phyloP scores from a whole-genome alignment of 108 stramenopile species.

The Pseudonitzschia multiseries region DNA sequence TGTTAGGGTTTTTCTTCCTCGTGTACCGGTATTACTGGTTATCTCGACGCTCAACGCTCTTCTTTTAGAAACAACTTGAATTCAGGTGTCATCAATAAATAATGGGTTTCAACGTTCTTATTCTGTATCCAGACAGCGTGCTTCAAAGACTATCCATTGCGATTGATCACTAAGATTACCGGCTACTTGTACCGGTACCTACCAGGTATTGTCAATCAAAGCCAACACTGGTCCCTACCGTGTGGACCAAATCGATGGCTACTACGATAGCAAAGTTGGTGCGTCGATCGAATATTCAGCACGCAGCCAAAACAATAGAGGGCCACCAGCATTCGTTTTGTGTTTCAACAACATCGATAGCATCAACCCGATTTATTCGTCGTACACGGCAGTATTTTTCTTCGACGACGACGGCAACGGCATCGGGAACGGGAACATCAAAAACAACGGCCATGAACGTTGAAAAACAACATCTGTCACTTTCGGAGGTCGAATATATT shows the following conservation, averaged over 20 bases:
- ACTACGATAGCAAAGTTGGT: background rate
- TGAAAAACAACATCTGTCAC: background rate
- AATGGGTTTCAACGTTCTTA: too few relatives aligned
- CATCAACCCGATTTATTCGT: background rate
- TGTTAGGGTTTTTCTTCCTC: too few relatives aligned
- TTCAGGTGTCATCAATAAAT: too few relatives aligned
- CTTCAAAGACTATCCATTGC: too few relatives aligned
- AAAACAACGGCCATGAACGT: background rate
- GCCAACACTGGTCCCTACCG: too few relatives aligned
- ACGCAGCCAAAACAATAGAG: background rate
- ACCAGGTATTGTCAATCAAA: too few relatives aligned
- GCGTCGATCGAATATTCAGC: background rate
- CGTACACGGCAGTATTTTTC: background rate
- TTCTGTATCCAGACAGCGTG: too few relatives aligned
- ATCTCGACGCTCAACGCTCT: too few relatives aligned
- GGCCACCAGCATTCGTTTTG: background rate
- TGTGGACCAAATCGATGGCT: background rate
- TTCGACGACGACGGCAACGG: background rate
- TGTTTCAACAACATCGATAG: background rate
- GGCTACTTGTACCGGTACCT: too few relatives aligned
- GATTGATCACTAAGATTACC: too few relatives aligned
- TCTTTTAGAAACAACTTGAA: too few relatives aligned
- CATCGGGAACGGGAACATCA: background rate
- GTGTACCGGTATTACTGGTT: too few relatives aligned
- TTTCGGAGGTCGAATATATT: constrained; percentile 1